These are phyloP conservation scores for Tulasnella calospora DNA, from an alignment of 768 basidiomycete genomes.

Conservation along the genomic window DNA sequence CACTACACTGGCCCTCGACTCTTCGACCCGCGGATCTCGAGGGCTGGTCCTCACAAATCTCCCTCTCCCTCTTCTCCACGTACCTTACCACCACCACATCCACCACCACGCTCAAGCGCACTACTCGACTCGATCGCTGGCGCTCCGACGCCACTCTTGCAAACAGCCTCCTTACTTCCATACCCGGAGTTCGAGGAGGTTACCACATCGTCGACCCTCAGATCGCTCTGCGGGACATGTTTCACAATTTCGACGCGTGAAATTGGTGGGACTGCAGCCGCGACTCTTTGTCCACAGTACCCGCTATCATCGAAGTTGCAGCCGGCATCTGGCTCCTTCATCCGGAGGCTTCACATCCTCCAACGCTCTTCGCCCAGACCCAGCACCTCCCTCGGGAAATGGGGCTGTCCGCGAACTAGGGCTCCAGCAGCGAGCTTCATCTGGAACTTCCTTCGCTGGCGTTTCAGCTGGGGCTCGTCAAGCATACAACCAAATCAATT, in stretches of 20 bases:
- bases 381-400: neutral
- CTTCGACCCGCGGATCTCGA: neutral
- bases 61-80: neutral
- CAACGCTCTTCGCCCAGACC: neutral
- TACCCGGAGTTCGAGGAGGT: neutral
- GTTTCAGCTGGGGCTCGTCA: slow-evolving; percentile 11
- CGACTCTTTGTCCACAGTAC: neutral
- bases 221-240: neutral
- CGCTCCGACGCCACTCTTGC: neutral
- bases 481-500: slow-evolving; percentile 4
- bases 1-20: neutral
- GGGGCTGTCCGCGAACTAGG: neutral
- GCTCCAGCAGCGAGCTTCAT: neutral
- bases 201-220: neutral
- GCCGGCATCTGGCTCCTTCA: neutral
- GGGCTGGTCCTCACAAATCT: neutral
- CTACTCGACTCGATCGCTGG: neutral
- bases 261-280: neutral
- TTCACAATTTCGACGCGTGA: neutral
- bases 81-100: neutral
- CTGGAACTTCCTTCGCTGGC: neutral
- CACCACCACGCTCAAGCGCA: neutral
- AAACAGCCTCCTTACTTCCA: neutral
- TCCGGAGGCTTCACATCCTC: neutral
- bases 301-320: neutral